Evolutionary conservation across 2,329 filamentous ascomycete species (phyloP).

Genomic region (Fusarium beomiforme): DNA sequence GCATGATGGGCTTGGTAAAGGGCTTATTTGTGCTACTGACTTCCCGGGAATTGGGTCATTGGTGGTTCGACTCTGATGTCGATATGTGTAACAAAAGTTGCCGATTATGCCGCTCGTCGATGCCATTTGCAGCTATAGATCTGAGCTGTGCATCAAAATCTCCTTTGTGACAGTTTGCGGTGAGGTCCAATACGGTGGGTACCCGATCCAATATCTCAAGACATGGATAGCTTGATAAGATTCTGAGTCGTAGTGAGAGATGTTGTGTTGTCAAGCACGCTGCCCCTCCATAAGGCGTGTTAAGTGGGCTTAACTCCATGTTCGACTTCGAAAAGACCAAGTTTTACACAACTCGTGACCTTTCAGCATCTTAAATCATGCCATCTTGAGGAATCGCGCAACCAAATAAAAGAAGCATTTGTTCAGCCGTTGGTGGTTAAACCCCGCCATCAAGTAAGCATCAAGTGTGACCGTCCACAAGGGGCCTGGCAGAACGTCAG

Average conservation of each 20-base stretch:
- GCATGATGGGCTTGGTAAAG: conserved; percentile 5
- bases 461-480: conserved; percentile 27
- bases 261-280: conserved; percentile 4
- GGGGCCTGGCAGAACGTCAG: conserved; percentile 11
- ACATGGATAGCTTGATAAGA: conserved; percentile 13
- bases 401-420: background rate
- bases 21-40: conserved; percentile 4
- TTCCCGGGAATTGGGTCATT: conserved; percentile 24
- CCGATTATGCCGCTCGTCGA: background rate
- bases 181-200: conserved; percentile 21
- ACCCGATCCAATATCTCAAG: conserved; percentile 26
- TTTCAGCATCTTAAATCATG: background rate
- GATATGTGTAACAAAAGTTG: background rate
- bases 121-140: conserved; percentile 1
- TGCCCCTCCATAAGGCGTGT: conserved; percentile 6
- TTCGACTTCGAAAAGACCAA: background rate
- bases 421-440: background rate
- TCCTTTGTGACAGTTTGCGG: conserved; percentile 24
- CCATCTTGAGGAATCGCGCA: background rate
- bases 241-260: conserved; percentile 4
- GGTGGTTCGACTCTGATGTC: conserved; percentile 33
- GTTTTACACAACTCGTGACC: conserved; percentile 3
- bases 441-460: conserved; percentile 24
- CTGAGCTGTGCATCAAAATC: conserved; percentile 6
- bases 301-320: background rate